These are phyloP conservation scores for Salix suchowensis DNA, from an alignment of 345 rosid genomes.

Conservation along the genomic window DNA sequence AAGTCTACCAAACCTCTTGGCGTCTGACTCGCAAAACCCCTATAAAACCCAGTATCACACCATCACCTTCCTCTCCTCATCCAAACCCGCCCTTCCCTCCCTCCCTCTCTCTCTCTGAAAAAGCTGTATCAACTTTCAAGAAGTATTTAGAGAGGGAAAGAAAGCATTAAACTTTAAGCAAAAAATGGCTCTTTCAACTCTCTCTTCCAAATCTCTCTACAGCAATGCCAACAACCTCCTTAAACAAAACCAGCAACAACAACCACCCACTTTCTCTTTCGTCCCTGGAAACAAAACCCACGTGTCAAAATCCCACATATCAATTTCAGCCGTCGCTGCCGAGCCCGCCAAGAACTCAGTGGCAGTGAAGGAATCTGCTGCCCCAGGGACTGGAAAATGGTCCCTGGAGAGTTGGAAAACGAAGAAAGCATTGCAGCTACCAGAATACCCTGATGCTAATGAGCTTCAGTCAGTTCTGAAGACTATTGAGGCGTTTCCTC, in stretches of 20 bases:
- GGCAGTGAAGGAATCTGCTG: neutral
- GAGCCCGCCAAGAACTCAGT: conserved; percentile 39
- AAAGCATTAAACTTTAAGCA: neutral
- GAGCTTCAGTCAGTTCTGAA: conserved; percentile 14
- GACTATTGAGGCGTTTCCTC: conserved; percentile 23
- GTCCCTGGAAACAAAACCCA: neutral
- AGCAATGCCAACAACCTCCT: conserved; percentile 27
- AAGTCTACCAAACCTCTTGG: conserved; percentile 19
- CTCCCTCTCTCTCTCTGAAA: neutral
- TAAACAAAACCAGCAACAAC: conserved; percentile 6
- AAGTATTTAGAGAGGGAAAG: neutral
- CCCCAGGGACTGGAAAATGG: conserved; percentile 9
- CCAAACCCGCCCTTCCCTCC: neutral
- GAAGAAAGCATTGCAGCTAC: conserved; percentile 26
- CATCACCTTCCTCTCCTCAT: neutral
- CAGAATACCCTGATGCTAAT: conserved; percentile 20
- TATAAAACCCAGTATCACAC: neutral
- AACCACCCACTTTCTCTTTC: neutral
- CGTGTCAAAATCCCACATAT: conserved; percentile 21
- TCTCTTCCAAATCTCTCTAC: conserved; percentile 47
- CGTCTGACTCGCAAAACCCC: neutral
- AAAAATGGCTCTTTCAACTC: conserved; percentile 60
- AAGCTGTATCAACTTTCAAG: neutral
- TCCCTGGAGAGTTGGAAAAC: conserved; percentile 24
- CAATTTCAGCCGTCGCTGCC: conserved; percentile 50